Evolutionary conservation across 345 rosid genomes (phyloP).

Genomic region (Combretum micranthum): DNA sequence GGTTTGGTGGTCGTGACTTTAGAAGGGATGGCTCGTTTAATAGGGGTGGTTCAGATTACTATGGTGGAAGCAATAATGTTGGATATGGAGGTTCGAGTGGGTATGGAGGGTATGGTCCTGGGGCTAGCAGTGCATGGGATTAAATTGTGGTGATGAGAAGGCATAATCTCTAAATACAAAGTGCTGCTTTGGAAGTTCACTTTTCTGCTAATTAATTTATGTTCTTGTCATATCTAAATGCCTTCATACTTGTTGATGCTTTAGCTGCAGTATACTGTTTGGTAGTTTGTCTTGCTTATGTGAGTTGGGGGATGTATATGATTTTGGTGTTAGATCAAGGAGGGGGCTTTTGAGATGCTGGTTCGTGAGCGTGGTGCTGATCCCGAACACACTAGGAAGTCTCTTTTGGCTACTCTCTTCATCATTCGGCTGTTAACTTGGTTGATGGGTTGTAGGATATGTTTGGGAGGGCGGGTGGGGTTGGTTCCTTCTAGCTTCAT

Average conservation of each 20-base stretch:
- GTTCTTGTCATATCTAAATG: constrained; percentile 13
- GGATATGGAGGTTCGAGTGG: constrained; percentile 35
- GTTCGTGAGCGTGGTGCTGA: constrained; percentile 19
- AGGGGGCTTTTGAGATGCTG: constrained; percentile 25
- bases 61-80: constrained; percentile 42
- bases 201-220: constrained; percentile 11
- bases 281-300: constrained; percentile 8
- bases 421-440: constrained; percentile 6
- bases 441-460: constrained; percentile 30
- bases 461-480: constrained; percentile 19
- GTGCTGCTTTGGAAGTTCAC: constrained; percentile 2
- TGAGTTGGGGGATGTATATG: constrained; percentile 26
- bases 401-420: constrained; percentile 7
- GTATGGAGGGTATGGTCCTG: constrained; percentile 37
- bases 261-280: constrained; percentile 18
- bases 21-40: constrained; percentile 58
- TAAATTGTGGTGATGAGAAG: constrained; percentile 21
- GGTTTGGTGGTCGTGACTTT: constrained; percentile 89
- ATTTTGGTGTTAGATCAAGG: constrained; percentile 18
- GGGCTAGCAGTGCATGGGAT: constrained; percentile 73
- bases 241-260: constrained; percentile 20
- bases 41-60: constrained; percentile 55
- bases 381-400: constrained; percentile 25
- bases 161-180: constrained; percentile 12
- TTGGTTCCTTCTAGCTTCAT: too few relatives aligned